These are phyloP conservation scores for Tetrahymena borealis DNA, from an alignment of 73 alveolate genomes.

Conservation along the genomic window DNA sequence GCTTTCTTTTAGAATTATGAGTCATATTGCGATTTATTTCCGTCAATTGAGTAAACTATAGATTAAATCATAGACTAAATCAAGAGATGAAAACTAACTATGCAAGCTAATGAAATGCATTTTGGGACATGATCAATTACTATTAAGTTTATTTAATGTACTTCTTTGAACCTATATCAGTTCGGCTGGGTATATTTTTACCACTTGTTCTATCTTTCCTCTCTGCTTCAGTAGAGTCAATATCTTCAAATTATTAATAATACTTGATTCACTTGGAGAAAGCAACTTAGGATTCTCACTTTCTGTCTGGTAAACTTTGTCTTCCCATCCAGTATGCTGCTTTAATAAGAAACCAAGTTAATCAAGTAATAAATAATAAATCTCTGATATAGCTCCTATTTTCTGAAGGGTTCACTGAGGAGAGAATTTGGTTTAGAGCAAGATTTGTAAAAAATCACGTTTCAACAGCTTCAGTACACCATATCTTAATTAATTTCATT, in stretches of 20 bases:
- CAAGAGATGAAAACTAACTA: background rate
- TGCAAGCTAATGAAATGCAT: background rate
- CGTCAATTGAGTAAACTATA: no score
- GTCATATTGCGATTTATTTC: no score
- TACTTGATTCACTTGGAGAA: background rate
- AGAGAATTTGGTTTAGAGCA: background rate
- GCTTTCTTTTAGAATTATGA: no score
- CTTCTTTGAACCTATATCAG: background rate
- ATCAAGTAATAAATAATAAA: background rate
- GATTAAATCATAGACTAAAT: background rate
- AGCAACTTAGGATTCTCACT: background rate
- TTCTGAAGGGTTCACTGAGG: background rate
- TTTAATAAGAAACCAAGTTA: background rate
- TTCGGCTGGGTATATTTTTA: background rate
- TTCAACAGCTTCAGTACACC: slow-evolving; percentile 3
- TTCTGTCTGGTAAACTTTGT: background rate
- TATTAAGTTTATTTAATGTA: background rate
- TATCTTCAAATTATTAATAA: background rate
- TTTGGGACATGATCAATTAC: background rate
- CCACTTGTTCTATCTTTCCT: background rate
- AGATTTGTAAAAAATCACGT: background rate
- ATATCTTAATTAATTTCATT: background rate
- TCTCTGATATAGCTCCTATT: background rate
- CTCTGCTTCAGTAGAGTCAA: slow-evolving; percentile 2
- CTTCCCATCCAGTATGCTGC: slow-evolving; percentile 1